Base-by-base conservation (phyloP, 1,139 yeast species). In the Eremothecium coryli region DNA sequence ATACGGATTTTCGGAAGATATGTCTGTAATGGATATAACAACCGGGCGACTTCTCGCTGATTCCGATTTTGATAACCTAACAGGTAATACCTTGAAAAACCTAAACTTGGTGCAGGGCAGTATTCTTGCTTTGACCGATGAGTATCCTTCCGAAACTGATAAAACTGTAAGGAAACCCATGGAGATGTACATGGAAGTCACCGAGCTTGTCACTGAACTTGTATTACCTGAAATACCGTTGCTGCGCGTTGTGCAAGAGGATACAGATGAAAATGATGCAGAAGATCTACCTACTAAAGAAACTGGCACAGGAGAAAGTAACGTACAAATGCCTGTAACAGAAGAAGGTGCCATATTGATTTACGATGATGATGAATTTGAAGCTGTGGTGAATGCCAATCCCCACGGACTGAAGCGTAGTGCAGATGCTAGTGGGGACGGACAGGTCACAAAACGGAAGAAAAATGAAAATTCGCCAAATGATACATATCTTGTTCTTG, bases 41-140 rank as follows among this genome's bases (percentile, higher is more conserved):
- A 61, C 69, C 15, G 73, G 77, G 23, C 71, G 70, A 43, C 65
- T 90, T 41, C 60, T 93, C 8, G 85, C 84, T 50, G 98, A 93
- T 58, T 68, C 68, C 33, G 99, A 93, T 50, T 85, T 84, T 56
- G 95, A 85, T 35, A 97, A 88, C 50, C 79, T 88, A 49, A 49
- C 68, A 7, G 65, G 63, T 0, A 65, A 62, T 28, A 56, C 66
- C 0, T 59, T 90, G 15, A 40, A 46, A 0, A 73, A 72, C 2
- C 58, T 90, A 15, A 81, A 79, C 4, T 62, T 88, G 21, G 50
- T 48, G 6, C 62, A 65, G 30, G 90, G 88, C 4, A 70, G 75
- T 15, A 64, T 76, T 21, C 34, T 90, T 10, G 22, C 30, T 11
- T 69, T 82, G 2, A 67, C 90, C 10, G 76, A 80, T 38, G 98